Evolutionary conservation across 116 monocot species (phyloP).

Genomic region (Phalaenopsis hybrid): DNA sequence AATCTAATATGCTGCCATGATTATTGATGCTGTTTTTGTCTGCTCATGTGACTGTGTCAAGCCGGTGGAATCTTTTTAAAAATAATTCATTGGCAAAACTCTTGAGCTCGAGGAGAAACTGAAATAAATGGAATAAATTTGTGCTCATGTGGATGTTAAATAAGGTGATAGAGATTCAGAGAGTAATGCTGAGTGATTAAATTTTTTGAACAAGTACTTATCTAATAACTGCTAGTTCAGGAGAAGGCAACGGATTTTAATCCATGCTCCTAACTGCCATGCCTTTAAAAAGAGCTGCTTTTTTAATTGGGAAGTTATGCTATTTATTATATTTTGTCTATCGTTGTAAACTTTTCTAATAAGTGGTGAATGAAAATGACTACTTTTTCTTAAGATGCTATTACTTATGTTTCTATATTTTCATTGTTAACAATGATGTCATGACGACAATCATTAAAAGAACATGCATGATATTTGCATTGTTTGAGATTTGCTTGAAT

Average conservation of each 20-base stretch:
- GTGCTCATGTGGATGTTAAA: neutral
- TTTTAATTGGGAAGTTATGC: neutral
- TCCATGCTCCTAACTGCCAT: neutral
- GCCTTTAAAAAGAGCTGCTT: neutral
- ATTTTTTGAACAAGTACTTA: neutral
- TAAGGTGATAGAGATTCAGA: neutral
- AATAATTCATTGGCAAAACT: neutral
- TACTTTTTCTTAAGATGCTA: neutral
- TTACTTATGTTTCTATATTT: neutral
- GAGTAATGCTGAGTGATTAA: neutral
- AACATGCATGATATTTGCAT: neutral
- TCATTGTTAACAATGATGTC: too few species aligned
- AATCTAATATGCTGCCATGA: neutral
- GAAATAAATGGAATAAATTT: neutral
- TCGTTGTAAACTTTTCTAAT: neutral
- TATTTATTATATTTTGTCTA: neutral
- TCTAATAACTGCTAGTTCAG: neutral
- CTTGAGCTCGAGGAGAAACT: neutral
- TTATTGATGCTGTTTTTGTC: neutral
- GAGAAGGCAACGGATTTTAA: neutral
- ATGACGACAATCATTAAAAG: too few species aligned
- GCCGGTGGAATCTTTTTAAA: too few species aligned
- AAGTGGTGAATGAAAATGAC: neutral
- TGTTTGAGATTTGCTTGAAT: neutral
- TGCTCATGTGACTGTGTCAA: neutral